Evolutionary conservation across 805 yeast species (phyloP).

Genomic region (Candida sphagnicola): DNA sequence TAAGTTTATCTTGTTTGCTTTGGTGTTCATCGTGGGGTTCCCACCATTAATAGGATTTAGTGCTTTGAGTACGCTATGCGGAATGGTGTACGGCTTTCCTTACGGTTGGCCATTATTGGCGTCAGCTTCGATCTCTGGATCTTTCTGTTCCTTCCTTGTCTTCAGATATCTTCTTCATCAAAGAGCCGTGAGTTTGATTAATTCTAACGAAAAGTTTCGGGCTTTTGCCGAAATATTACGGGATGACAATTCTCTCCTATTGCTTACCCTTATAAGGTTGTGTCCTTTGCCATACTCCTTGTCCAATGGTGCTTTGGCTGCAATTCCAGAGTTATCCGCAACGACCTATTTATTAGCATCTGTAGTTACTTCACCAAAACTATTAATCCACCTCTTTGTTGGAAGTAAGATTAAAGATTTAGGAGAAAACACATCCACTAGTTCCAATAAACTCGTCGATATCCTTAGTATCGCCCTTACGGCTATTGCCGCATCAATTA

Average conservation of each 20-base stretch:
- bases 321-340: constrained; percentile 71
- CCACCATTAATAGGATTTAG: constrained; percentile 91
- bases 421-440: constrained; percentile 52
- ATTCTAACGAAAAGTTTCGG: constrained; percentile 59
- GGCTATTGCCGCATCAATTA: constrained; percentile 45
- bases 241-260: constrained; percentile 59
- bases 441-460: constrained; percentile 55
- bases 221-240: constrained; percentile 72
- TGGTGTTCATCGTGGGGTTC: constrained; percentile 69
- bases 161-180: constrained; percentile 57
- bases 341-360: constrained; percentile 68
- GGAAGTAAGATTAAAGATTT: constrained; percentile 71
- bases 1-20: constrained; percentile 41
- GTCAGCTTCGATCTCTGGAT: constrained; percentile 65
- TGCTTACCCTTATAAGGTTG: constrained; percentile 69
- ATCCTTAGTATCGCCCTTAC: constrained; percentile 59
- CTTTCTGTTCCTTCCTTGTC: constrained; percentile 65
- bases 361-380: constrained; percentile 74
- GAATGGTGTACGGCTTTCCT: constrained; percentile 79
- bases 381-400: constrained; percentile 68
- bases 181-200: constrained; percentile 58
- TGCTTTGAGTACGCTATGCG: constrained; percentile 59
- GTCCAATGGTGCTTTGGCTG: constrained; percentile 88
- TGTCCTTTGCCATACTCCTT: constrained; percentile 94
- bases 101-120: constrained; percentile 79